Conservation (phyloP, 352 stramenopile genomes). For the Aphanomyces euteiches region DNA sequence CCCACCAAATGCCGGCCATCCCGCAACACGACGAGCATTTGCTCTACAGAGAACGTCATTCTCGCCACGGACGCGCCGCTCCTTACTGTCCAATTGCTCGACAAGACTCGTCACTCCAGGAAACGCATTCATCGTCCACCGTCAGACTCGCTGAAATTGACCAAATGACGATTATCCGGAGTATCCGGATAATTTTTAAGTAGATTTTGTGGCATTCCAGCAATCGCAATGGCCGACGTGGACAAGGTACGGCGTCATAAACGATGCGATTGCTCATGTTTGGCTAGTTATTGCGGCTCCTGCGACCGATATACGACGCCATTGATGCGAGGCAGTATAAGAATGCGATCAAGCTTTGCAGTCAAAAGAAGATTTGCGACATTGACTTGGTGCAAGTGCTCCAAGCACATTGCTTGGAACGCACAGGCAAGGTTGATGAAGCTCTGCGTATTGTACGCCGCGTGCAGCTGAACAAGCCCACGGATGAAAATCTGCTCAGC, state of each 20-base stretch:
- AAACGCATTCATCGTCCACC: slow-evolving; percentile 17
- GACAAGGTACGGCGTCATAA: slow-evolving; percentile 6
- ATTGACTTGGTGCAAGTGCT: slow-evolving; percentile 81
- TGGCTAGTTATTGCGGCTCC: slow-evolving; percentile 54
- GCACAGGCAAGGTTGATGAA: slow-evolving; percentile 59
- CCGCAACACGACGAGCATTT: slow-evolving; percentile 90
- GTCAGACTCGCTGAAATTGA: neutral
- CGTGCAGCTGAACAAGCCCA: slow-evolving; percentile 60
- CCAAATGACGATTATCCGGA: slow-evolving; percentile 3
- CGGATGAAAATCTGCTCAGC: slow-evolving; percentile 77
- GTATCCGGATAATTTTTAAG: neutral
- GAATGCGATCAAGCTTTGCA: slow-evolving; percentile 70
- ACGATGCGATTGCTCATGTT: neutral
- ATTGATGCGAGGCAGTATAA: slow-evolving; percentile 82
- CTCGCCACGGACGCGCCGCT: neutral
- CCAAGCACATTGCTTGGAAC: slow-evolving; percentile 80
- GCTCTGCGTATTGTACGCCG: slow-evolving; percentile 64
- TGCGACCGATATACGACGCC: slow-evolving; percentile 82
- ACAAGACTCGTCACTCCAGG: slow-evolving; percentile 18
- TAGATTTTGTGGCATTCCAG: neutral
- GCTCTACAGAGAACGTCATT: slow-evolving; percentile 41
- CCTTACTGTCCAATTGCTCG: slow-evolving; percentile 24
- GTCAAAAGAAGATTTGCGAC: slow-evolving; percentile 71
- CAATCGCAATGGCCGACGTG: slow-evolving; percentile 21
- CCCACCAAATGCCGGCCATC: slow-evolving; percentile 95